Conservation (phyloP, 2,329 filamentous ascomycete species). For the Diaporthe citrichinensis region DNA sequence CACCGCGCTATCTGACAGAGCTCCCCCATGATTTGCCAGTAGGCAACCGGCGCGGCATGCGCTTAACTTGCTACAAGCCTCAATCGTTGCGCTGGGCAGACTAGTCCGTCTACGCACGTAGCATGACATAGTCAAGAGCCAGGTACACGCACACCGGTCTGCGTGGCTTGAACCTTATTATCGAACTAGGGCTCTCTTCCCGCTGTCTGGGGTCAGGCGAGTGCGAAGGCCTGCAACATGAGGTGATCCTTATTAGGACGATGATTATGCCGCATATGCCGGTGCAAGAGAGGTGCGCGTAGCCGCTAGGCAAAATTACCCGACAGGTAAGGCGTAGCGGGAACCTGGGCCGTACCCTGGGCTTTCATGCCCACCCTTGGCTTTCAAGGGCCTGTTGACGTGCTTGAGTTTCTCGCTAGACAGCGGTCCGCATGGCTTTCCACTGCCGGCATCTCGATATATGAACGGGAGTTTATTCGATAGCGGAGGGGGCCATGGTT, state of each 20-base stretch:
- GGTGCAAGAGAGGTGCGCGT: neutral
- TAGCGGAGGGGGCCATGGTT: neutral
- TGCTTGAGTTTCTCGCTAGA: neutral
- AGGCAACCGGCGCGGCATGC: neutral
- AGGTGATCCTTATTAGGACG: neutral
- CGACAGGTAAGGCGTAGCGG: slow-evolving; percentile 23
- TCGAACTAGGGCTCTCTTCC: slow-evolving; percentile 10
- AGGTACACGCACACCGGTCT: slow-evolving; percentile 12
- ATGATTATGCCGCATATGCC: slow-evolving; percentile 9
- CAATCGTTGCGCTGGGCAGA: neutral
- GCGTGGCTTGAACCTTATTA: neutral
- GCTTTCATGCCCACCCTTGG: slow-evolving; percentile 9
- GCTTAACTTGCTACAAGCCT: slow-evolving; percentile 7
- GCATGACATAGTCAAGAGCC: slow-evolving; percentile 4
- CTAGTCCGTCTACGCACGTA: neutral
- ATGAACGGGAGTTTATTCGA: neutral
- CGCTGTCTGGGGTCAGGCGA: neutral
- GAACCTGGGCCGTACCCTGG: neutral
- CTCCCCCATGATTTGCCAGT: neutral
- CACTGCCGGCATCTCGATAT: slow-evolving; percentile 14
- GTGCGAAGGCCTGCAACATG: neutral
- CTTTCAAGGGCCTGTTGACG: neutral
- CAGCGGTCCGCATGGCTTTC: neutral
- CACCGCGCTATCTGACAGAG: neutral
- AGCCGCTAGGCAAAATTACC: slow-evolving; percentile 18